Evolutionary conservation across 371 early-diverging fungal species (phyloP).

Genomic region (Saksenaea oblongispora): DNA sequence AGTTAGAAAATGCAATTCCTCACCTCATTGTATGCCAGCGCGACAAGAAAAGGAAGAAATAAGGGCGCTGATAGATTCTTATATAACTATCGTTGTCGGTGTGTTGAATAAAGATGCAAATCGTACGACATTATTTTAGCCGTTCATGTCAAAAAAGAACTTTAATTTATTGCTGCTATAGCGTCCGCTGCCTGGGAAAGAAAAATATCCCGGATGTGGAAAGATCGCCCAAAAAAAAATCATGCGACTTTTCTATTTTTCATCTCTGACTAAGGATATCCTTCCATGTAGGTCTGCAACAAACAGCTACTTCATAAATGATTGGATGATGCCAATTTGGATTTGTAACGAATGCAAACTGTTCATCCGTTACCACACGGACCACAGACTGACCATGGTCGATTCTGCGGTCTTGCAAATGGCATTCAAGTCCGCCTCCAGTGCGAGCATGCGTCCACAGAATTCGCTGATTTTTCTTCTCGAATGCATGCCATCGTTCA

Average conservation of each 20-base stretch:
- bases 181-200: background rate
- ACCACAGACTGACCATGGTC: slow-evolving; percentile 13
- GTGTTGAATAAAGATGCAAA: background rate
- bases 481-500: slow-evolving; percentile 15
- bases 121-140: slow-evolving; percentile 1
- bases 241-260: background rate
- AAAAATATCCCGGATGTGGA: background rate
- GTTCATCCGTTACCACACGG: slow-evolving; percentile 16
- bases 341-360: slow-evolving; percentile 21
- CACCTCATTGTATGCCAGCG: background rate
- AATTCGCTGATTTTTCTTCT: slow-evolving; percentile 16
- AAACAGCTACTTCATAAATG: slow-evolving; percentile 15
- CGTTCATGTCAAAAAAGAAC: background rate
- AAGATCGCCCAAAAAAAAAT: slow-evolving; percentile 3
- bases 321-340: slow-evolving; percentile 24
- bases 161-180: background rate
- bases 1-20: background rate
- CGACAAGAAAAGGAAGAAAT: background rate
- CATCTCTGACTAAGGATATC: background rate
- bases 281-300: background rate
- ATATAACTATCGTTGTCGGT: background rate
- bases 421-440: slow-evolving; percentile 8
- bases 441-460: slow-evolving; percentile 15
- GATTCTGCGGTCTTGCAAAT: slow-evolving; percentile 13
- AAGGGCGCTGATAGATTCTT: background rate